phyloP scores from a whole-genome alignment of 306 rosid species.

The Citrullus colocynthis region DNA sequence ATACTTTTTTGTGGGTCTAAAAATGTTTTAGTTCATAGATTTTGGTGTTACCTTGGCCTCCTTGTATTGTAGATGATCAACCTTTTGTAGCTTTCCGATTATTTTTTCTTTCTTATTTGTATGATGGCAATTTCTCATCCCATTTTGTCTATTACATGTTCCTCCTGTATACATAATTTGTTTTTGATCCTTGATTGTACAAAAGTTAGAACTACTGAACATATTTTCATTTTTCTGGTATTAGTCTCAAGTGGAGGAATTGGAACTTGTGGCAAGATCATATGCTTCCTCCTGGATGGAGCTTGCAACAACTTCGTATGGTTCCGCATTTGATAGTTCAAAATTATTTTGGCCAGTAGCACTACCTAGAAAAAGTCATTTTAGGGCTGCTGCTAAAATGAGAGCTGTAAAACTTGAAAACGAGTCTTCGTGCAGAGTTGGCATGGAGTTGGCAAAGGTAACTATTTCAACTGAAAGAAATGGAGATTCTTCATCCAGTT shows the following conservation, averaged over 20 bases:
- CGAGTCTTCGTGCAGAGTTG: conserved; percentile 41
- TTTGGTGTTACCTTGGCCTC: neutral
- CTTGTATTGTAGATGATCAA: neutral
- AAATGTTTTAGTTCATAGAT: neutral
- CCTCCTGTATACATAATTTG: neutral
- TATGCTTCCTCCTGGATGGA: conserved; percentile 67
- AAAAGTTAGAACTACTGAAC: neutral
- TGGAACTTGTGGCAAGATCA: conserved; percentile 52
- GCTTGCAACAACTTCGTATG: conserved; percentile 85
- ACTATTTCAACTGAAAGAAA: conserved; percentile 44
- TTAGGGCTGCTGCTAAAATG: conserved; percentile 97
- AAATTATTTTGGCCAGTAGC: conserved; percentile 96
- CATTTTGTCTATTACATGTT: neutral
- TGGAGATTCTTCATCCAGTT: conserved; percentile 54
- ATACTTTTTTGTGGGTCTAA: neutral
- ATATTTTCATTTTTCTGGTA: neutral
- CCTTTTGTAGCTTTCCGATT: neutral
- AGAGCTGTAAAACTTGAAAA: conserved; percentile 77
- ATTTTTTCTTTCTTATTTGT: neutral
- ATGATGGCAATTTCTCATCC: neutral
- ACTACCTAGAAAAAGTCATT: conserved; percentile 83
- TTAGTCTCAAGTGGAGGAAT: conserved; percentile 64
- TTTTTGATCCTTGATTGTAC: neutral
- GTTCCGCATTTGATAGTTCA: conserved; percentile 71
- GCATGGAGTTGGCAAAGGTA: conserved; percentile 39